phyloP scores from a whole-genome alignment of 371 early-diverging fungal genomes.

The Polyrhizophydium stewartii region DNA sequence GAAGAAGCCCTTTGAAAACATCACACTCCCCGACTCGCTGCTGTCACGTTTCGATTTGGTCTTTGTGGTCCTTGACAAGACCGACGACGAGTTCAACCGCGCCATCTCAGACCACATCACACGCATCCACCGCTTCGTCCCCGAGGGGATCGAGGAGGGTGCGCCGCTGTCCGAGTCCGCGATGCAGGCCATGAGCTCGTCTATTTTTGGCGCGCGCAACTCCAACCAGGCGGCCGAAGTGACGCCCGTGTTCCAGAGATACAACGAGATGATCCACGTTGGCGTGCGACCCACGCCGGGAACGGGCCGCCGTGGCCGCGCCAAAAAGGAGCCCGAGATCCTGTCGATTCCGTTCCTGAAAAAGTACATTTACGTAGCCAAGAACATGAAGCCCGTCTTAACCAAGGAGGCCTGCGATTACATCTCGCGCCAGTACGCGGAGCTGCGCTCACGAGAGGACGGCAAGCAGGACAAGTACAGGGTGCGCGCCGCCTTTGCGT shows the following conservation, averaged over 20 bases:
- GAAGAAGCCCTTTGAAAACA: constrained; percentile 67
- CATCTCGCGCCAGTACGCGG: constrained; percentile 75
- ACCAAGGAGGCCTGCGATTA: constrained; percentile 64
- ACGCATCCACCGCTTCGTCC: constrained; percentile 87
- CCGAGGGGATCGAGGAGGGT: constrained; percentile 84
- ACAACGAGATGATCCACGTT: constrained; percentile 67
- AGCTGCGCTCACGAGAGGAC: constrained; percentile 62
- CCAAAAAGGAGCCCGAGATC: constrained; percentile 28
- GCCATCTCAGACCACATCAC: constrained; percentile 87
- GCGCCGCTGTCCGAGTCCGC: constrained; percentile 62
- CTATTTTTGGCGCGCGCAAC: background rate
- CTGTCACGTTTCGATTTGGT: constrained; percentile 97
- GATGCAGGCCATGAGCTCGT: background rate
- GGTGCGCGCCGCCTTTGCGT: constrained; percentile 12
- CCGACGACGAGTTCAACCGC: constrained; percentile 87
- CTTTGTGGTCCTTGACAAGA: constrained; percentile 94
- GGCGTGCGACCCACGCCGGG: constrained; percentile 41
- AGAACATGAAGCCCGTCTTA: constrained; percentile 81
- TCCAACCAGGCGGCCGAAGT: background rate
- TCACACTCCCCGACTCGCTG: constrained; percentile 94
- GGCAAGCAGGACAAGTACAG: constrained; percentile 55
- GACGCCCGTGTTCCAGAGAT: constrained; percentile 79
- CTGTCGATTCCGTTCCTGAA: constrained; percentile 41
- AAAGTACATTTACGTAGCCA: constrained; percentile 92
- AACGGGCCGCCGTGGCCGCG: constrained; percentile 19